Evolutionary conservation across 164 flowering plant genomes (phyloP).

Genomic region (Magnolia kwangsiensis): DNA sequence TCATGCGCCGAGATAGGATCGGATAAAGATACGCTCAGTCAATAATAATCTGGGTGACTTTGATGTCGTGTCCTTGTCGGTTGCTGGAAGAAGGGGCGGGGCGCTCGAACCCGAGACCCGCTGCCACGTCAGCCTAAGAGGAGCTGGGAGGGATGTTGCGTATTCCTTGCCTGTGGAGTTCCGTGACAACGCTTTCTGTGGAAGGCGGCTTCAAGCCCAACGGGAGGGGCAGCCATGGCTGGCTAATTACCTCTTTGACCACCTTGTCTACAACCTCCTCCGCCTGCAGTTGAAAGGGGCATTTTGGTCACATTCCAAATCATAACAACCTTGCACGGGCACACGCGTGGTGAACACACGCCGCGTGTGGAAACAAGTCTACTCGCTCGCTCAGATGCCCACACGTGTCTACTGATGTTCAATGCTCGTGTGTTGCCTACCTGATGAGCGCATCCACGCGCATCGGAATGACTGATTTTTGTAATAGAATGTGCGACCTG

Average conservation of each 20-base stretch:
- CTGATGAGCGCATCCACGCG: too few relatives aligned
- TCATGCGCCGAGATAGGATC: neutral
- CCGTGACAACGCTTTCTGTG: conserved; percentile 59
- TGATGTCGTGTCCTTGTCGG: too few relatives aligned
- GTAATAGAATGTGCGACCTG: too few relatives aligned
- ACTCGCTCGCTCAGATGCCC: too few relatives aligned
- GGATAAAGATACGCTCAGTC: too few relatives aligned
- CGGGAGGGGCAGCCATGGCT: conserved; percentile 78
- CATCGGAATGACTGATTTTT: too few relatives aligned
- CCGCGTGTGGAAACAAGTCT: too few relatives aligned
- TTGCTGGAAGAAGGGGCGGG: neutral
- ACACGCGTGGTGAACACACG: too few relatives aligned
- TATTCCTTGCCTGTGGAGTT: conserved; percentile 70
- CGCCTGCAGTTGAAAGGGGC: conserved; percentile 34
- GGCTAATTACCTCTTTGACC: conserved; percentile 72
- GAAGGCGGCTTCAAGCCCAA: conserved; percentile 81
- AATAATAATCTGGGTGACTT: too few relatives aligned
- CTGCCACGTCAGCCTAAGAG: neutral
- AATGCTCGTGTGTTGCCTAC: too few relatives aligned
- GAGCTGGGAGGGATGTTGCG: conserved; percentile 35
- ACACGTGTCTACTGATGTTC: too few relatives aligned
- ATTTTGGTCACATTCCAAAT: neutral
- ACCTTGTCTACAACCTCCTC: conserved; percentile 71
- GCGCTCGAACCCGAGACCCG: neutral
- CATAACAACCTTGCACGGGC: too few relatives aligned